Conservation (phyloP, 2,329 filamentous ascomycete genomes). For the Fusarium avenaceum region DNA sequence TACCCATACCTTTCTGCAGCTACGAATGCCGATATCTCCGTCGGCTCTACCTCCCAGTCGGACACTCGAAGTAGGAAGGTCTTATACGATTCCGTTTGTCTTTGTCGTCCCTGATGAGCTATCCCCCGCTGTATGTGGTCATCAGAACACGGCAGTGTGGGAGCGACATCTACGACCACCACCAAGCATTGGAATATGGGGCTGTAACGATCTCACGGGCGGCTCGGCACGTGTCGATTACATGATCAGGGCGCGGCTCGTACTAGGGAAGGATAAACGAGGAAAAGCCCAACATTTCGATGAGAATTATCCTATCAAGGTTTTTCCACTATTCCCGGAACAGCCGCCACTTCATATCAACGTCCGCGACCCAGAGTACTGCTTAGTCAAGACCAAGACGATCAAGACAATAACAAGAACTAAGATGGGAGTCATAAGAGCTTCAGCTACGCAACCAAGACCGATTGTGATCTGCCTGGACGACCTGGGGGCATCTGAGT, state of each 20-base stretch:
- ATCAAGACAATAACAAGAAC: neutral
- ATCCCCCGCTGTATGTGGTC: neutral
- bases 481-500: neutral
- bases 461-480: neutral
- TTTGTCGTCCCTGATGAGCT: slow-evolving; percentile 4
- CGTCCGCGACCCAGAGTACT: neutral
- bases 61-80: neutral
- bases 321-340: slow-evolving; percentile 1
- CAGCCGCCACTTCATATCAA: slow-evolving; percentile 3
- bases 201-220: neutral
- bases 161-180: slow-evolving; percentile 4
- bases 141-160: neutral
- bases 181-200: slow-evolving; percentile 5
- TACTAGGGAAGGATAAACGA: neutral
- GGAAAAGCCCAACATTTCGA: neutral
- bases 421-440: neutral
- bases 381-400: neutral
- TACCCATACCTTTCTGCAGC: neutral
- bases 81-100: neutral
- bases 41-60: neutral
- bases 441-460: neutral
- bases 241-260: neutral
- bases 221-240: slow-evolving; percentile 1
- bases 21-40: neutral
- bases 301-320: neutral